These are phyloP conservation scores for Elsinoe fawcettii DNA, from an alignment of 2,329 filamentous ascomycete genomes.

Conservation along the genomic window DNA sequence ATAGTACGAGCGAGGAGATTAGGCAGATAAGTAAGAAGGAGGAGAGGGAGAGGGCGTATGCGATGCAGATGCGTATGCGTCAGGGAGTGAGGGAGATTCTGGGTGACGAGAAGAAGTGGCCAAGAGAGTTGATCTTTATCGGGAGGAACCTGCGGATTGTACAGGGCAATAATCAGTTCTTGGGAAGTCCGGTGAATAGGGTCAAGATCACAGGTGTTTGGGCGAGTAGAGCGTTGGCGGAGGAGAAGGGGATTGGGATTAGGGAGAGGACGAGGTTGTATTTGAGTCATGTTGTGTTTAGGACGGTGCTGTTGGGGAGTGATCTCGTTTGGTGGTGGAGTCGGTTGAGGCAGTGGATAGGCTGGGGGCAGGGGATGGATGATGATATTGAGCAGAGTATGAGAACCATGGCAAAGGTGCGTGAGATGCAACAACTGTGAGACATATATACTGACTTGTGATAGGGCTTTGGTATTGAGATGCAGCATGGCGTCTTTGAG, in stretches of 20 bases:
- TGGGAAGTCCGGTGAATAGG: conserved; percentile 80
- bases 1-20: conserved; percentile 48
- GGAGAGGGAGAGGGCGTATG: conserved; percentile 56
- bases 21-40: conserved; percentile 49
- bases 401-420: conserved; percentile 67
- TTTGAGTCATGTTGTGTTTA: conserved; percentile 75
- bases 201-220: conserved; percentile 90
- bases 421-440: conserved; percentile 11
- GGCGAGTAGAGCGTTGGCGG: conserved; percentile 76
- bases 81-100: conserved; percentile 71
- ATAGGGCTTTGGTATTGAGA: conserved; percentile 74
- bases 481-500: conserved; percentile 83
- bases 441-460: conserved; percentile 16
- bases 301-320: conserved; percentile 62
- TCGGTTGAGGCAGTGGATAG: conserved; percentile 68
- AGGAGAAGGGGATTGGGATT: conserved; percentile 58
- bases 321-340: conserved; percentile 80
- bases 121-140: conserved; percentile 85
- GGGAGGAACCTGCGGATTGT: conserved; percentile 88
- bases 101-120: conserved; percentile 79
- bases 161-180: conserved; percentile 84
- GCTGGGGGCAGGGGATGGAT: conserved; percentile 78
- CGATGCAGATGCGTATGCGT: conserved; percentile 68
- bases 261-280: conserved; percentile 59
- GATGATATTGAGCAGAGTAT: conserved; percentile 86